Evolutionary conservation across 768 basidiomycete genomes (phyloP).

Genomic region (Lactarius deliciosus): DNA sequence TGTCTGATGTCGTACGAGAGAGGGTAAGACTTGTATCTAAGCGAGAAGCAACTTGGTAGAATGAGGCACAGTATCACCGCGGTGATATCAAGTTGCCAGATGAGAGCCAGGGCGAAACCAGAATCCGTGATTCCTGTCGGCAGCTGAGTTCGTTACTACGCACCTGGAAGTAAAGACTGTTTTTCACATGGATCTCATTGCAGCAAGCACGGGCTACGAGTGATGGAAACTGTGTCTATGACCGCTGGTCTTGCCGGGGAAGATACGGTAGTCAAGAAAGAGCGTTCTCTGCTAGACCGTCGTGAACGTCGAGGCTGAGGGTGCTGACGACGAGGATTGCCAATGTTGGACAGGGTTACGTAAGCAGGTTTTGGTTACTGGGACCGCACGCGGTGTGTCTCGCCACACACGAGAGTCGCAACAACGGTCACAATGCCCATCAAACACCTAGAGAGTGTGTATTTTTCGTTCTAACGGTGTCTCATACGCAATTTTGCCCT

Average conservation of each 20-base stretch:
- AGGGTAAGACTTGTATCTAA: conserved; percentile 11
- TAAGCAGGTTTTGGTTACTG: conserved; percentile 21
- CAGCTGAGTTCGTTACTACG: conserved; percentile 1
- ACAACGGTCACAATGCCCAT: conserved; percentile 58
- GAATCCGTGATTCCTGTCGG: conserved; percentile 4
- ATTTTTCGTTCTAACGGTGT: conserved; percentile 1
- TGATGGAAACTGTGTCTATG: not conserved
- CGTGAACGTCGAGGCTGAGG: not conserved
- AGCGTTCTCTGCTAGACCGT: not conserved
- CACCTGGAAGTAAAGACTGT: not conserved
- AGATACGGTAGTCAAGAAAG: not conserved
- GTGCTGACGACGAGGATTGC: not conserved
- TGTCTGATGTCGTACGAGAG: conserved; percentile 14
- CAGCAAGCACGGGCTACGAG: not conserved
- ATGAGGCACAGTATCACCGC: not conserved
- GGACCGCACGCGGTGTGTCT: not conserved
- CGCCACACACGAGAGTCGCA: conserved; percentile 16
- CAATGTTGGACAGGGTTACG: not conserved
- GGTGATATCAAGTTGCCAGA: not conserved
- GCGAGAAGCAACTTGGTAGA: conserved; percentile 13
- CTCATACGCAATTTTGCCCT: conserved; percentile 2
- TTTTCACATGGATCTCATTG: not conserved
- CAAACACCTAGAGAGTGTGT: conserved; percentile 79
- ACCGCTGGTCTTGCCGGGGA: conserved; percentile 2
- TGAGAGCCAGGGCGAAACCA: not conserved